Conservation (phyloP, 805 yeast species). For the Kockiozyma suomiensis region DNA sequence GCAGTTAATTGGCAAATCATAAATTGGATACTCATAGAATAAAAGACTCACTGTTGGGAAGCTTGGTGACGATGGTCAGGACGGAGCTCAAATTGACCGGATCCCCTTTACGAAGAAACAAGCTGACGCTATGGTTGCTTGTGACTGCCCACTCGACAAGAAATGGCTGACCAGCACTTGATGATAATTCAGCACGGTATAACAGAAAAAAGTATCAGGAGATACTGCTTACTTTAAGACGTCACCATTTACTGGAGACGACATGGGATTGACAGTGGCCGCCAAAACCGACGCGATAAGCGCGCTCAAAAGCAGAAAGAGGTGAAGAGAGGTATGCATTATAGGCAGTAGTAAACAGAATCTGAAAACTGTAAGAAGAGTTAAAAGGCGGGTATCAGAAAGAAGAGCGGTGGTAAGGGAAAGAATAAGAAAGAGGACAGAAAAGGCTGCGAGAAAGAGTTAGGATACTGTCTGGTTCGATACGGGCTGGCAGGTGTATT, state of each 20-base stretch:
- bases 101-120: constrained; percentile 42
- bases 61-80: constrained; percentile 41
- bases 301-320: constrained; percentile 11
- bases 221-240: constrained; percentile 19
- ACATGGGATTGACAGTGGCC: constrained; percentile 25
- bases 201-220: background rate
- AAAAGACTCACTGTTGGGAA: constrained; percentile 38
- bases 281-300: constrained; percentile 19
- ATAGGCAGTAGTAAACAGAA: too few relatives aligned
- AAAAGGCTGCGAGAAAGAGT: background rate
- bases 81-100: constrained; percentile 41
- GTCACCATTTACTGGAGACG: constrained; percentile 26
- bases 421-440: background rate
- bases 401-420: background rate
- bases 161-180: constrained; percentile 30
- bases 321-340: constrained; percentile 3
- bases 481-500: background rate
- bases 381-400: background rate
- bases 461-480: background rate
- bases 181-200: background rate
- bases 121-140: constrained; percentile 39
- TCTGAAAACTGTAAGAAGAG: background rate
- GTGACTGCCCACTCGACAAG: constrained; percentile 31
- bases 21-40: background rate
- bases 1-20: background rate